A percentile compares a stretch with the other conserved stretches of the same genome.
phyloP scores from a whole-genome alignment of 1,284 basidiomycete species.

The Rhodotorula sp. region DNA sequence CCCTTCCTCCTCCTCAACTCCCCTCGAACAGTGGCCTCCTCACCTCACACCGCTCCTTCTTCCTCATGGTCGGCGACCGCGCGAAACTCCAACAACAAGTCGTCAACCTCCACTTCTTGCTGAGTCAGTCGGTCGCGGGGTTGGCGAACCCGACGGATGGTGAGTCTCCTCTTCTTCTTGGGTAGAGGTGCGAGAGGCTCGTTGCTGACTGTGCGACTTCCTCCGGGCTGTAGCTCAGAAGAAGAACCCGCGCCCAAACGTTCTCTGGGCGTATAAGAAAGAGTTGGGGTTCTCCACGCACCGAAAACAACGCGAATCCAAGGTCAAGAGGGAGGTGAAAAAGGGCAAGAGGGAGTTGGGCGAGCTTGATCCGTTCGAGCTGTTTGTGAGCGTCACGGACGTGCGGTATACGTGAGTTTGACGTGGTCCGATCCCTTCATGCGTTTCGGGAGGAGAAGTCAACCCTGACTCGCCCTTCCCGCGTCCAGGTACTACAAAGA shows the following conservation, averaged over 20 bases:
- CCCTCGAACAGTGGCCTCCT: slow-evolving; percentile 47
- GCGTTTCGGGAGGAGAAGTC: not conserved
- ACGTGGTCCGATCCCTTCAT: not conserved
- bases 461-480: slow-evolving; percentile 9
- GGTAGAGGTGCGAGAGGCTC: not conserved
- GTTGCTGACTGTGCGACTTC: not conserved
- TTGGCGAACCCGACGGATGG: slow-evolving; percentile 40
- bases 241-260: slow-evolving; percentile 73
- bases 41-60: slow-evolving; percentile 89
- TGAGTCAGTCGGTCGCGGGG: slow-evolving; percentile 69
- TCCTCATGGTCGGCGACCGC: slow-evolving; percentile 94
- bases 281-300: slow-evolving; percentile 92
- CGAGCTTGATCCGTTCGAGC: slow-evolving; percentile 95
- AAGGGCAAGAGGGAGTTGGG: slow-evolving; percentile 89
- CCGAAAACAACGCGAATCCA: slow-evolving; percentile 92
- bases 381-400: slow-evolving; percentile 98
- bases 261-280: slow-evolving; percentile 97
- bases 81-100: slow-evolving; percentile 83
- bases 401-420: slow-evolving; percentile 84
- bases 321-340: slow-evolving; percentile 92
- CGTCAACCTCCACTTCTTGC: slow-evolving; percentile 91
- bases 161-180: slow-evolving; percentile 1
- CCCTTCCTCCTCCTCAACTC: slow-evolving; percentile 42
- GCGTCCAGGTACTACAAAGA: slow-evolving; percentile 76
- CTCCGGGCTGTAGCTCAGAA: slow-evolving; percentile 36